Evolutionary conservation across 805 yeast genomes (phyloP), one percentile per base, ranked within the genome.

Genomic region (Metschnikowia reukaufii): DNA sequence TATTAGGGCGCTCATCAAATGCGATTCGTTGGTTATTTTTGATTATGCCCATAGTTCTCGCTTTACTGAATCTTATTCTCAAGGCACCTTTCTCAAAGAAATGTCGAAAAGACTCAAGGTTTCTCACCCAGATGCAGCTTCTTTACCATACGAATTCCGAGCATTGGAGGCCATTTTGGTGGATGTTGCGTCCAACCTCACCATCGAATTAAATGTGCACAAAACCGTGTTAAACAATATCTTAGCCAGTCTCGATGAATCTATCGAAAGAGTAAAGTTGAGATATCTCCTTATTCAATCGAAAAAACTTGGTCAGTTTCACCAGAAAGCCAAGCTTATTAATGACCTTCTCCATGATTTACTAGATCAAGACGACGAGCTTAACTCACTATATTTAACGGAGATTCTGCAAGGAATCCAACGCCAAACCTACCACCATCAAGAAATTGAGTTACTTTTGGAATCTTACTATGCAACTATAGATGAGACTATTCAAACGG

Each of bases 401-500:
- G 94, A 83, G 41, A 82, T 63, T 47, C 63, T 47, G 41, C 56
- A 42, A 65, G 87, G 63, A 35, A 58, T 23, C 1, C 72, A 76
- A 0, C 66, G 88, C 27, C 63, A 68, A 13, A 76, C 77, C 2
- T 79, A 79, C 42, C 86, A 88, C 54, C 96, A 88, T 62, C 82
- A 83, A 35, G 98, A 94, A 58, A 87, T 90, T 17, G 99, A 94
- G 62, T 76, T 94, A 73, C 73, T 94, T 42, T 66, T 94, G 19
- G 99, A 94, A 61, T 85, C 96, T 1, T 94, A 94, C 70, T 89
- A 88, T 58, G 84, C 85, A 43, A 95, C 92, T 45, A 80, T 88
- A 49, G 98, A 92, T 68, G 97, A 95, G 58, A 87, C 94, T 52
- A 97, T 92, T 2, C 98, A 94, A 63, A 86, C 87, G 3, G 86